phyloP scores from a whole-genome alignment of 192 early-diverging fungal species.

The Backusella morwellensis region DNA sequence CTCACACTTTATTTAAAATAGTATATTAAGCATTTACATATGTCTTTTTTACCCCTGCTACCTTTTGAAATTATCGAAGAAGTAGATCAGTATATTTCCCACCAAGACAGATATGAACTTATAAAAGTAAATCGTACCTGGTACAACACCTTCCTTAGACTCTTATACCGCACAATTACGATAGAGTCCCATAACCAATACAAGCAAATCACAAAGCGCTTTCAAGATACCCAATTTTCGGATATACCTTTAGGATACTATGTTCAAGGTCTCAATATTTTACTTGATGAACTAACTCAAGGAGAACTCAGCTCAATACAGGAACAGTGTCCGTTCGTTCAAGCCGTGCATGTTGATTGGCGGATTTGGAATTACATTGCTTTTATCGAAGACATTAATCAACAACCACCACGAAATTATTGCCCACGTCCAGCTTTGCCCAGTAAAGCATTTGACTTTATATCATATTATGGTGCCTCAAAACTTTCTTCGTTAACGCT shows the following conservation, averaged over 20 bases:
- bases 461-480: background rate
- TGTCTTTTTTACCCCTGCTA: background rate
- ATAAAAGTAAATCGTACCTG: background rate
- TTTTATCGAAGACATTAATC: background rate
- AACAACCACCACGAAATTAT: background rate
- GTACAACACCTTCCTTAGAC: background rate
- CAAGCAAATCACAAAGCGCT: background rate
- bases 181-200: background rate
- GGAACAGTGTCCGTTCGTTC: background rate
- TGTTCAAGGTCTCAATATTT: background rate
- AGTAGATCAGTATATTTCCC: background rate
- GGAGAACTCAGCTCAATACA: background rate
- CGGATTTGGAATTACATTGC: background rate
- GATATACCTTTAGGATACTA: background rate
- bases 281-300: slow-evolving; percentile 3
- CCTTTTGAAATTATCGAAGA: slow-evolving; percentile 4
- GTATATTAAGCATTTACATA: background rate
- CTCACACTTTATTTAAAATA: background rate
- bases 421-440: background rate
- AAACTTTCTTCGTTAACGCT: background rate
- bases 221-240: background rate
- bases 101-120: background rate
- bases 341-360: background rate
- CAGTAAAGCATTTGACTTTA: background rate
- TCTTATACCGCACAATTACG: background rate